Percentiles rank a stretch among this genome's conserved stretches.
phyloP scores from a whole-genome alignment of 257 asterid species.

The Anisodus acutangulus region DNA sequence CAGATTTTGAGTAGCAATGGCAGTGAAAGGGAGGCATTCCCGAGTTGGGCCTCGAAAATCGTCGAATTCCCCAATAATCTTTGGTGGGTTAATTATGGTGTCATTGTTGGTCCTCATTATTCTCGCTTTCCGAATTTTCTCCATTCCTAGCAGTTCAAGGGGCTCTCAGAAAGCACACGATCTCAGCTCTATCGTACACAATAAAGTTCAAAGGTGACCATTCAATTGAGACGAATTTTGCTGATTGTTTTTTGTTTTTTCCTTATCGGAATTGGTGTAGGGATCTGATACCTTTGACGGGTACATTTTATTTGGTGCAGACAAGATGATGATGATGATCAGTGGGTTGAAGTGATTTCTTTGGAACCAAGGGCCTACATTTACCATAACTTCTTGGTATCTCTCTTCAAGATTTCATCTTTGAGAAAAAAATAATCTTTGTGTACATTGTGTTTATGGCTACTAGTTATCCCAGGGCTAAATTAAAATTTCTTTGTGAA shows the following conservation, averaged over 20 bases:
- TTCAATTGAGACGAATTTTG: slow-evolving; percentile 13
- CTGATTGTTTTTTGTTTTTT: background rate
- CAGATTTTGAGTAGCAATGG: slow-evolving; percentile 46
- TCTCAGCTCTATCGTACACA: slow-evolving; percentile 71
- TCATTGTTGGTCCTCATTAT: slow-evolving; percentile 57
- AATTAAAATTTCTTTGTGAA: background rate
- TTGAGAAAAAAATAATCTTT: background rate
- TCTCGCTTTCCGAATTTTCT: slow-evolving; percentile 60
- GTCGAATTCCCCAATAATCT: slow-evolving; percentile 48
- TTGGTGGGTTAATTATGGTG: slow-evolving; percentile 54
- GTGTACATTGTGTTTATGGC: background rate
- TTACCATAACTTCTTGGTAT: slow-evolving; percentile 88
- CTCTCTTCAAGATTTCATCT: background rate
- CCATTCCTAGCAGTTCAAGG: slow-evolving; percentile 57
- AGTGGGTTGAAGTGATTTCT: slow-evolving; percentile 91
- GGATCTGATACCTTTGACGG: slow-evolving; percentile 28
- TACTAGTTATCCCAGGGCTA: background rate
- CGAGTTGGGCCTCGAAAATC: slow-evolving; percentile 55
- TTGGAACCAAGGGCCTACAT: slow-evolving; percentile 96
- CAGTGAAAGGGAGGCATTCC: slow-evolving; percentile 72
- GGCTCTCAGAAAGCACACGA: slow-evolving; percentile 61
- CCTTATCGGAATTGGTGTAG: background rate
- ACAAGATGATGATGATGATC: slow-evolving; percentile 64
- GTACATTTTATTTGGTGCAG: slow-evolving; percentile 39
- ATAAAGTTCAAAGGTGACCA: slow-evolving; percentile 54